Evolutionary conservation across 106 monocot genomes (phyloP).

Genomic region (Posidonia australis): DNA sequence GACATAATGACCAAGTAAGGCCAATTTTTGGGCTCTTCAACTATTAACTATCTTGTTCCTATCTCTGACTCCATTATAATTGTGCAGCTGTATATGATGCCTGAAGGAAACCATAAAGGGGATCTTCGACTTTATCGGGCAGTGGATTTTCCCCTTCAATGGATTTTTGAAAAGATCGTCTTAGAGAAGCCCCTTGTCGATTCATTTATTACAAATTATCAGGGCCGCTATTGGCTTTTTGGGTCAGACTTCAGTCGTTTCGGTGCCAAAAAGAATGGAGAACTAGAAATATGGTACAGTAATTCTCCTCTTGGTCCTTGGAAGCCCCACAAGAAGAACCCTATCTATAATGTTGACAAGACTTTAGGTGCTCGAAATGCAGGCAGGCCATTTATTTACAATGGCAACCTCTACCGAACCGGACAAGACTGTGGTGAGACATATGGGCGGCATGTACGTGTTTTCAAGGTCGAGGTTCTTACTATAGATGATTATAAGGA

Average conservation of each 20-base stretch:
- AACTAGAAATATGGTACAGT: conserved; percentile 82
- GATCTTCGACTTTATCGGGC: conserved; percentile 82
- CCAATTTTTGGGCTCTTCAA: neutral
- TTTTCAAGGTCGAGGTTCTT: conserved; percentile 55
- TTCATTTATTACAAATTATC: conserved; percentile 54
- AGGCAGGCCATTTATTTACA: conserved; percentile 70
- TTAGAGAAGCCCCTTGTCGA: conserved; percentile 71
- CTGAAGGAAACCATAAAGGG: conserved; percentile 77
- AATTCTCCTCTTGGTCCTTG: conserved; percentile 67
- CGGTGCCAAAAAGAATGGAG: conserved; percentile 57
- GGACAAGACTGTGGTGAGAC: conserved; percentile 74
- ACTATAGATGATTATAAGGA: conserved; percentile 55
- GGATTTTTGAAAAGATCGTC: conserved; percentile 72
- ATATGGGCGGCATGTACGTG: conserved; percentile 51
- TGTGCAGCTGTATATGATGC: conserved; percentile 72
- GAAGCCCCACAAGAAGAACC: conserved; percentile 66
- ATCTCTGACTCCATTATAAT: neutral
- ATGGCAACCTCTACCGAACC: conserved; percentile 49
- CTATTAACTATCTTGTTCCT: neutral
- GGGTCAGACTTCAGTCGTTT: conserved; percentile 69
- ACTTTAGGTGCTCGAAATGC: conserved; percentile 79
- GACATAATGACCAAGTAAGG: conserved; percentile 43
- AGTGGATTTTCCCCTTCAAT: conserved; percentile 55
- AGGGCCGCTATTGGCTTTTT: conserved; percentile 57
- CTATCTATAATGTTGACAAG: conserved; percentile 40